phyloP scores from a whole-genome alignment of 2,329 filamentous ascomycete species.

The Tolypocladium endophyticum region DNA sequence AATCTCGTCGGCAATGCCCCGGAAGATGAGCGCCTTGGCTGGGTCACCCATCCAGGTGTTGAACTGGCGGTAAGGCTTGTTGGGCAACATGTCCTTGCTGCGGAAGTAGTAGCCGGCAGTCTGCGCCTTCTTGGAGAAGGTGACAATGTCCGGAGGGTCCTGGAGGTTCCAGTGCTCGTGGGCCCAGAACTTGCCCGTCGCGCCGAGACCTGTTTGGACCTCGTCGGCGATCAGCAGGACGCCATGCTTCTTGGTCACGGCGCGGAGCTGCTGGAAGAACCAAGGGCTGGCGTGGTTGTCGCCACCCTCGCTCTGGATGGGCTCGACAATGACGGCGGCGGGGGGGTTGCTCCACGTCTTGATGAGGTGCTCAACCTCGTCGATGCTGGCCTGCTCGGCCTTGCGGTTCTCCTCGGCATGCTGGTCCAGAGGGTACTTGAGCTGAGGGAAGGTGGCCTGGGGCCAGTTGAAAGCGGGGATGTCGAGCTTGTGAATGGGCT shows the following conservation, averaged over 20 bases:
- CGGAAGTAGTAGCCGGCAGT: constrained; percentile 88
- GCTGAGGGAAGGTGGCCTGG: constrained; percentile 71
- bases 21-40: constrained; percentile 73
- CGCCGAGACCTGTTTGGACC: constrained; percentile 86
- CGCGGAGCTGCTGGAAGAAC: constrained; percentile 79
- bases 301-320: constrained; percentile 86
- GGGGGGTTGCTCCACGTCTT: constrained; percentile 69
- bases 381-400: constrained; percentile 70
- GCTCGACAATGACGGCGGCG: constrained; percentile 76
- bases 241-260: constrained; percentile 64
- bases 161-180: constrained; percentile 87
- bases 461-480: constrained; percentile 95
- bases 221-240: constrained; percentile 87
- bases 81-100: constrained; percentile 68
- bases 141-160: constrained; percentile 82
- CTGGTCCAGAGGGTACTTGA: constrained; percentile 80
- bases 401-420: constrained; percentile 71
- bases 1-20: constrained; percentile 75
- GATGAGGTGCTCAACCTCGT: constrained; percentile 75
- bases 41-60: constrained; percentile 98
- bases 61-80: constrained; percentile 92
- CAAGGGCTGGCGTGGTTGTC: constrained; percentile 85
- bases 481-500: constrained; percentile 90
- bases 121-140: constrained; percentile 92
- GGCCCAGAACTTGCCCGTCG: constrained; percentile 91